Conservation (phyloP, 2,329 filamentous ascomycete genomes). For the Emmonsia crescens region DNA sequence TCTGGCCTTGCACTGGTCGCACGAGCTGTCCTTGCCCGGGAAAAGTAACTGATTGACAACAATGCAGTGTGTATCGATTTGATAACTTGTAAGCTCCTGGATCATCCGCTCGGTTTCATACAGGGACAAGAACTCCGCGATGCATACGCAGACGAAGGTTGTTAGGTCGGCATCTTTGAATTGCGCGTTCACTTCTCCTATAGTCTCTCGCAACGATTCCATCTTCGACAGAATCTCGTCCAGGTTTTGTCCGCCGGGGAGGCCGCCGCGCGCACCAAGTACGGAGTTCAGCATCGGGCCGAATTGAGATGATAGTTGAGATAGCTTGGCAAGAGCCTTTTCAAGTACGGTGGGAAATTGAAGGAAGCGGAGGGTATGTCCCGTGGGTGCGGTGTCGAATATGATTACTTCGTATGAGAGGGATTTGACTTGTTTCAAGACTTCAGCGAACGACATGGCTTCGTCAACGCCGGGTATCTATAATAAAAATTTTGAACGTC, state of each 20-base stretch:
- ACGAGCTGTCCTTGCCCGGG: constrained; percentile 71
- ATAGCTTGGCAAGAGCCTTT: constrained; percentile 95
- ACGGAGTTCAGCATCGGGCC: constrained; percentile 92
- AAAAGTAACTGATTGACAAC: constrained; percentile 97
- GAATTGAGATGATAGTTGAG: constrained; percentile 86
- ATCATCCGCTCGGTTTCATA: constrained; percentile 99
- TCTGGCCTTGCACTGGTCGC: constrained; percentile 89
- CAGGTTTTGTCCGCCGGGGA: constrained; percentile 88
- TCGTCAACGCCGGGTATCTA: constrained; percentile 98
- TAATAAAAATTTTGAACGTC: neutral
- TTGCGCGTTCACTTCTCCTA: constrained; percentile 89
- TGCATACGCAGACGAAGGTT: constrained; percentile 97
- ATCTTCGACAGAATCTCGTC: constrained; percentile 90
- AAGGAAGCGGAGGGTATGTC: constrained; percentile 94
- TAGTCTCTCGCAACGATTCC: constrained; percentile 84
- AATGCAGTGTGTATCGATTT: constrained; percentile 93
- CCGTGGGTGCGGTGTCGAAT: constrained; percentile 96
- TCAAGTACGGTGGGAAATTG: constrained; percentile 97
- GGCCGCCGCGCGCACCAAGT: constrained; percentile 62
- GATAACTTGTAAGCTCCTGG: constrained; percentile 84
- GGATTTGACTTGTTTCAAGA: constrained; percentile 97
- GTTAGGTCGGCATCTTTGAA: constrained; percentile 96
- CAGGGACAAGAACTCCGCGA: constrained; percentile 88
- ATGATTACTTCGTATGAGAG: constrained; percentile 98
- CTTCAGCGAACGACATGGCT: constrained; percentile 98